These are phyloP conservation scores for Parastagonospora avenae DNA, from an alignment of 2,329 filamentous ascomycete genomes.

Conservation along the genomic window DNA sequence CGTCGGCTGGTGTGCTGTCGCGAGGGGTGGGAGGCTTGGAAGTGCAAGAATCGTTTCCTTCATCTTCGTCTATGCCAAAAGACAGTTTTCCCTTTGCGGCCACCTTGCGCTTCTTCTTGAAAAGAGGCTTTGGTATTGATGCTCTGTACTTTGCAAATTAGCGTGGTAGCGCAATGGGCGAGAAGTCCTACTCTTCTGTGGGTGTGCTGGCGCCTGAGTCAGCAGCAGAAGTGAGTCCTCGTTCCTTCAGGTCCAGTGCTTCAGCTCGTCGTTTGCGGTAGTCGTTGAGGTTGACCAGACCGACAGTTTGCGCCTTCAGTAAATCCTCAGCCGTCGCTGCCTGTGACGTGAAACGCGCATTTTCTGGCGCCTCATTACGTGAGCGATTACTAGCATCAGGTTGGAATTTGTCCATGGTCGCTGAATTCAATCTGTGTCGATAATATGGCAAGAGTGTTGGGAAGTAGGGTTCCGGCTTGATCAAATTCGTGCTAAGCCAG, in stretches of 20 bases:
- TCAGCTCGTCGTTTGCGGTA: slow-evolving; percentile 96
- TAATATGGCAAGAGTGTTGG: not conserved
- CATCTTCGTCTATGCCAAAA: slow-evolving; percentile 73
- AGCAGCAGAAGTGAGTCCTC: slow-evolving; percentile 75
- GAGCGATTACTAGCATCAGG: slow-evolving; percentile 24
- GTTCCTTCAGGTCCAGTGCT: slow-evolving; percentile 87
- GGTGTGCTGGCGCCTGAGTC: slow-evolving; percentile 60
- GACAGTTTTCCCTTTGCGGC: slow-evolving; percentile 66
- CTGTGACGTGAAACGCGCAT: slow-evolving; percentile 73
- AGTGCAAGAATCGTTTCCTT: slow-evolving; percentile 57
- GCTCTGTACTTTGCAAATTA: slow-evolving; percentile 65
- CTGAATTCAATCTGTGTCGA: not conserved
- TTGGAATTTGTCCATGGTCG: slow-evolving; percentile 37
- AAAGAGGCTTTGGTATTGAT: slow-evolving; percentile 53
- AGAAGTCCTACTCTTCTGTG: slow-evolving; percentile 62
- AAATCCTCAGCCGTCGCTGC: slow-evolving; percentile 79
- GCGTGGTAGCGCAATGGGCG: slow-evolving; percentile 26
- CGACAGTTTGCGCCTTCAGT: slow-evolving; percentile 84
- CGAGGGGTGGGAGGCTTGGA: slow-evolving; percentile 47
- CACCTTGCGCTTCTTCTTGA: slow-evolving; percentile 63
- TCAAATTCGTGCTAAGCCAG: not conserved
- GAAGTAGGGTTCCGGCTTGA: not conserved
- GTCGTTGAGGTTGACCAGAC: slow-evolving; percentile 87
- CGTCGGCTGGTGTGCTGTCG: slow-evolving; percentile 45
- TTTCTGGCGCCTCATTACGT: slow-evolving; percentile 32